Evolutionary conservation across 768 basidiomycete species (phyloP), one percentile per base, ranked within the genome.

Genomic region (Trametes coccinea): DNA sequence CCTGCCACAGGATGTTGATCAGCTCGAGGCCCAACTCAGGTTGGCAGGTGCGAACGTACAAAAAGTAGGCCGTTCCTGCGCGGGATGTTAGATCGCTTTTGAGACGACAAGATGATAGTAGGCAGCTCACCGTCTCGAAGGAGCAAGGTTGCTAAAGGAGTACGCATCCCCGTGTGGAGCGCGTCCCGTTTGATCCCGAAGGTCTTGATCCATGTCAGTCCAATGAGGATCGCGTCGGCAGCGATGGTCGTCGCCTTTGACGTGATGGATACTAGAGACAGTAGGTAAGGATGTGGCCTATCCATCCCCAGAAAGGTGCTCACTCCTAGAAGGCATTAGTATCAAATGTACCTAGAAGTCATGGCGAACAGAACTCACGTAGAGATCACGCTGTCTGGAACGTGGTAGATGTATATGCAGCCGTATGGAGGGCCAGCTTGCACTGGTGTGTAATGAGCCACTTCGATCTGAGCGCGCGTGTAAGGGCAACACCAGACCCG

Each of bases 341-440:
- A 46, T 31, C 16, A 34, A 11, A 37, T 37, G 4, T 6, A 8
- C 45, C 43, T 46, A 6, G 34, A 51, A 5, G 11, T 29, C 1
- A 47, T 1, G 11, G 40, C 10, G 33, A 40, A 5, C 11, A 27
- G 17, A 14, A 59, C 62, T 48, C 3, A 56, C 62, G 46, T 52
- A 10, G 53, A 50, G 3, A 60, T 14, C 5, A 46, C 11, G 10
- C 31, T 31, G 14, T 55, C 52, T 0, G 53, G 30, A 10, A 55
- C 2, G 2, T 27, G 7, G 5, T 41, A 53, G 9, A 40, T n/a
- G 11, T 51, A 14, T 1, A 33, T 40, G 27, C 67, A 68, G 47
- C 67, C 67, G 27, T 55, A 54, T 0, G 65, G 65, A 29, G 63
- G 47, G 1, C 65, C 67, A 17, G 34, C 56, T 48, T 66, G 60